Conservation (phyloP, 2,329 filamentous ascomycete genomes). For the Colletotrichum simmondsii region DNA sequence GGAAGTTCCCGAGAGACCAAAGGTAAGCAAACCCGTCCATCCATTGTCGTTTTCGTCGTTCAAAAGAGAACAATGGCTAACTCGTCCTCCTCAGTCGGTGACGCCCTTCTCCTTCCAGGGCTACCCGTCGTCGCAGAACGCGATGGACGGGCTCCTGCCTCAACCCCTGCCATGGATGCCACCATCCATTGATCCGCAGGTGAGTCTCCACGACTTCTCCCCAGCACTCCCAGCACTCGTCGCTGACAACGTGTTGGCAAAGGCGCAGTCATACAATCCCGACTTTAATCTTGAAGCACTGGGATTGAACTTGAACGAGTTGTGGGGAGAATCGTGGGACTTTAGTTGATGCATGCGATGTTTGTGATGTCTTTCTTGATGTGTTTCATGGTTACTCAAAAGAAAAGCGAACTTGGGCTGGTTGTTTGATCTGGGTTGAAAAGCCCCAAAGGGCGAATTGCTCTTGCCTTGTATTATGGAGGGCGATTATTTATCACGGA, state of each 20-base stretch:
- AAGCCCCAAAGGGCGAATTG: neutral
- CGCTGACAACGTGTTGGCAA: slow-evolving; percentile 36
- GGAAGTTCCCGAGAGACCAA: slow-evolving; percentile 49
- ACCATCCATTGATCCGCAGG: slow-evolving; percentile 40
- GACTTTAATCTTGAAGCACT: slow-evolving; percentile 65
- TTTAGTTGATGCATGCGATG: slow-evolving; percentile 43
- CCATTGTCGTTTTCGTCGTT: neutral
- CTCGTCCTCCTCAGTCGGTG: slow-evolving; percentile 47
- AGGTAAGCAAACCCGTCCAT: slow-evolving; percentile 44
- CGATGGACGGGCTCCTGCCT: slow-evolving; percentile 37
- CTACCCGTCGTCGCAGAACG: slow-evolving; percentile 29
- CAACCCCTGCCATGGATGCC: slow-evolving; percentile 47
- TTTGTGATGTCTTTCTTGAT: neutral
- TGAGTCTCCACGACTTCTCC: slow-evolving; percentile 35
- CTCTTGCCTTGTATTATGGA: slow-evolving; percentile 3
- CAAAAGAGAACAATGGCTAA: slow-evolving; percentile 5
- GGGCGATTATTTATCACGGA: neutral
- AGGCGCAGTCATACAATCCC: slow-evolving; percentile 55
- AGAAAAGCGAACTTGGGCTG: neutral
- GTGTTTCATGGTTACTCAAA: neutral
- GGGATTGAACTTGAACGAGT: slow-evolving; percentile 64
- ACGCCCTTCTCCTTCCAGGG: slow-evolving; percentile 52
- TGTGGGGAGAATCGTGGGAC: slow-evolving; percentile 64
- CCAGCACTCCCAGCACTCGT: slow-evolving; percentile 32
- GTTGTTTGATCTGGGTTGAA: neutral